These are phyloP conservation scores for Lentinula sp. DNA, from an alignment of 768 basidiomycete species.

Conservation along the genomic window DNA sequence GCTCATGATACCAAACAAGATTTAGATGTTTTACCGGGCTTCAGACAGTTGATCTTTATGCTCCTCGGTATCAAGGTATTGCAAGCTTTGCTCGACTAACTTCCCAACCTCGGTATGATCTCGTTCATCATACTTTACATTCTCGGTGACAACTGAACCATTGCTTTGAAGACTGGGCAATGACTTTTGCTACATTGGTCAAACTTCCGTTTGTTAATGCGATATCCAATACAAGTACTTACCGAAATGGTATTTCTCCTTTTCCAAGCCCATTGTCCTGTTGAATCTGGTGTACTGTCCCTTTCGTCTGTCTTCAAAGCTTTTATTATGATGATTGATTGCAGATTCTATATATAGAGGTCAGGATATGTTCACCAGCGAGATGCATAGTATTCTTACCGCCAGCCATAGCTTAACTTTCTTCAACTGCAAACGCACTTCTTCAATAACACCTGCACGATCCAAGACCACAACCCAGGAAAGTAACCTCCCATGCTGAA, in stretches of 20 bases:
- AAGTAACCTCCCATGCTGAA: not conserved
- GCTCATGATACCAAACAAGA: too few species aligned
- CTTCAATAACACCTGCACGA: not conserved
- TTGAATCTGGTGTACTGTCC: not conserved
- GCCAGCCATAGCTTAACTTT: not conserved
- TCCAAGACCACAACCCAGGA: not conserved
- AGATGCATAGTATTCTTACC: not conserved
- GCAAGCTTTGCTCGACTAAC: not conserved
- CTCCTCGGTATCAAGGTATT: not conserved
- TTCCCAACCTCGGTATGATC: not conserved
- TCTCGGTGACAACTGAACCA: not conserved
- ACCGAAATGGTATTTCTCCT: not conserved
- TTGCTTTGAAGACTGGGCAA: not conserved
- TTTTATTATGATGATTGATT: not conserved
- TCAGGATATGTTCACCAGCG: not conserved
- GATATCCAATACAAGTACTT: not conserved
- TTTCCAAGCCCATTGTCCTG: too few species aligned
- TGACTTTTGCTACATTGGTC: not conserved
- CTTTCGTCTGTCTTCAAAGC: not conserved
- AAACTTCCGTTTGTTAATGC: not conserved
- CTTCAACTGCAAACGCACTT: not conserved
- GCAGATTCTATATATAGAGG: not conserved
- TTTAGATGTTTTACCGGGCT: not conserved
- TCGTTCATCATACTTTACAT: not conserved
- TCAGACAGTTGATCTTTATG: conserved; percentile 19